phyloP scores from a whole-genome alignment of 768 basidiomycete genomes.

The Heimioporus sp. region DNA sequence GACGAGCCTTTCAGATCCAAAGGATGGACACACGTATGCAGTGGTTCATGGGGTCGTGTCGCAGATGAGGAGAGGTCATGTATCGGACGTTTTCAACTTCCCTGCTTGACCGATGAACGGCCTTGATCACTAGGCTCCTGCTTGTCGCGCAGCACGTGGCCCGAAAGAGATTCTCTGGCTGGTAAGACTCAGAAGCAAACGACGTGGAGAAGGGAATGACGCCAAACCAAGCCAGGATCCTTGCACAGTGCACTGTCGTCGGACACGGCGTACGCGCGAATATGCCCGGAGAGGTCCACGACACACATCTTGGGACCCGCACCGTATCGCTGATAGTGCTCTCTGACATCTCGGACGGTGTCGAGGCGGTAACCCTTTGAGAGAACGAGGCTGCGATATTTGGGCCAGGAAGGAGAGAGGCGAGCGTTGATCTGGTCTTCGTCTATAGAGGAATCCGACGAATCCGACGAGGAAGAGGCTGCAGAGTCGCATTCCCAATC shows the following conservation, averaged over 20 bases:
- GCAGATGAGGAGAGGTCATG: slow-evolving; percentile 51
- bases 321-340: slow-evolving; percentile 46
- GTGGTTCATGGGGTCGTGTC: slow-evolving; percentile 67
- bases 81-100: slow-evolving; percentile 59
- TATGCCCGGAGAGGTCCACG: slow-evolving; percentile 31
- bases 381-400: slow-evolving; percentile 47
- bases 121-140: slow-evolving; percentile 60
- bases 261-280: slow-evolving; percentile 29
- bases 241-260: slow-evolving; percentile 65
- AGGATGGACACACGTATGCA: slow-evolving; percentile 59
- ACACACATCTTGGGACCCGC: slow-evolving; percentile 13
- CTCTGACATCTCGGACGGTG: slow-evolving; percentile 65
- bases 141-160: slow-evolving; percentile 54
- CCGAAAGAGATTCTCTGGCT: slow-evolving; percentile 76
- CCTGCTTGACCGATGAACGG: slow-evolving; percentile 59
- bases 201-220: not conserved
- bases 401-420: slow-evolving; percentile 59
- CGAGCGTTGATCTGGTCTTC: slow-evolving; percentile 53
- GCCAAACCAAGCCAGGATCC: slow-evolving; percentile 65
- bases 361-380: slow-evolving; percentile 61
- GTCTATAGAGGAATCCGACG: slow-evolving; percentile 54
- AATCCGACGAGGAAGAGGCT: slow-evolving; percentile 40
- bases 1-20: not conserved
- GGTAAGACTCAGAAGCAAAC: slow-evolving; percentile 7
- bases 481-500: slow-evolving; percentile 23